phyloP scores from a whole-genome alignment of 2,329 filamentous ascomycete genomes.

The Davidsoniella neocaledoniae region DNA sequence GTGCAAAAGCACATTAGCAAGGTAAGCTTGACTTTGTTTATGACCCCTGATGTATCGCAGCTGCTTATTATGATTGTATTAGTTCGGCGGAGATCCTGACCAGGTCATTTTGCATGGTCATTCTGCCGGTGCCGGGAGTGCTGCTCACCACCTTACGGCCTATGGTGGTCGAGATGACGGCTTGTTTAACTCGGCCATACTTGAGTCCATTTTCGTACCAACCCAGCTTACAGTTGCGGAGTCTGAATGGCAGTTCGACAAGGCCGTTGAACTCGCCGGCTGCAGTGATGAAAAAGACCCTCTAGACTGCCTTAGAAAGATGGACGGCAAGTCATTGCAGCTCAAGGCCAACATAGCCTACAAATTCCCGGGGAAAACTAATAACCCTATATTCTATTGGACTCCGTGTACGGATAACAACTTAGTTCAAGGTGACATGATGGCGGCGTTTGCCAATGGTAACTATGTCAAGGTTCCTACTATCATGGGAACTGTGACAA shows the following conservation, averaged over 20 bases:
- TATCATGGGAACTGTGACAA: constrained; percentile 27
- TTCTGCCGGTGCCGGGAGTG: constrained; percentile 28
- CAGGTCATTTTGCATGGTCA: constrained; percentile 28
- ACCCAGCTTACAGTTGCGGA: constrained; percentile 27
- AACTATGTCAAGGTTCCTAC: constrained; percentile 28
- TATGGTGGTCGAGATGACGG: constrained; percentile 27
- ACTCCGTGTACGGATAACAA: constrained; percentile 33
- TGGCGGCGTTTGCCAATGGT: constrained; percentile 23
- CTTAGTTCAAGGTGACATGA: constrained; percentile 26
- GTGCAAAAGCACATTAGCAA: constrained; percentile 35
- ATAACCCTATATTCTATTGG: constrained; percentile 30
- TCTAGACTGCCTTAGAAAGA: constrained; percentile 27
- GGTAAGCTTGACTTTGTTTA: constrained; percentile 16
- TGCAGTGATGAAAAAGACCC: constrained; percentile 21
- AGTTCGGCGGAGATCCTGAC: constrained; percentile 28
- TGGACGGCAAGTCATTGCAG: constrained; percentile 23
- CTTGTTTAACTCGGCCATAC: constrained; percentile 30
- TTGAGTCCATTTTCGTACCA: constrained; percentile 33
- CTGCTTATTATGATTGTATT: constrained; percentile 13
- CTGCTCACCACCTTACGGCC: constrained; percentile 32
- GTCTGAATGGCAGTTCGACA: constrained; percentile 31
- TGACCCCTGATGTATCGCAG: too few relatives aligned
- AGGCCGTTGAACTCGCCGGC: constrained; percentile 20
- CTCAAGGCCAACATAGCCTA: constrained; percentile 22
- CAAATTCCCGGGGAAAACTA: constrained; percentile 23